Percentiles rank a stretch among this genome's conserved stretches.
These are phyloP conservation scores for Neofusicoccum sp. DNA, from an alignment of 2,329 filamentous ascomycete species.

Conservation along the genomic window DNA sequence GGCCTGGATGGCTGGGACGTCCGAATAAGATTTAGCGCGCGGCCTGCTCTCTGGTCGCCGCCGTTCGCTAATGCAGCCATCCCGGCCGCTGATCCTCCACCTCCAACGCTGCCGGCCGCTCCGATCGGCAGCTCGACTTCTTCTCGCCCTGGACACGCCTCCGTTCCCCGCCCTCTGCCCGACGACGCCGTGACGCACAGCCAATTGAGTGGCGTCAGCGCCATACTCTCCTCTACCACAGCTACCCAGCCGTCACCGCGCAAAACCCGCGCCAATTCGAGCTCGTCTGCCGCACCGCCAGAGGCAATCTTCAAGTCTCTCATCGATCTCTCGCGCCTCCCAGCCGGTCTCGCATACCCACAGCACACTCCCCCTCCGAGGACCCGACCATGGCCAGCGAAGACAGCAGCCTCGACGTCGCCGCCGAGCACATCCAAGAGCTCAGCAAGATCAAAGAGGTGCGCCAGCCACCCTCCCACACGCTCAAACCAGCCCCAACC, in stretches of 20 bases:
- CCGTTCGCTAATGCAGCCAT: slow-evolving; percentile 7
- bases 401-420: not conserved
- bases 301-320: not conserved
- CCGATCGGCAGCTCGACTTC: slow-evolving; percentile 2
- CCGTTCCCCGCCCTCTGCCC: not conserved
- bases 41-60: slow-evolving; percentile 7
- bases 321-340: no score
- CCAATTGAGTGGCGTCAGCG: not conserved
- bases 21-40: slow-evolving; percentile 16
- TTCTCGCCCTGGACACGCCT: not conserved
- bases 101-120: not conserved
- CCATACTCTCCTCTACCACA: no score
- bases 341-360: not conserved
- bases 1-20: not conserved
- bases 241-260: no score
- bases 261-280: no score
- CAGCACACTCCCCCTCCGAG: not conserved
- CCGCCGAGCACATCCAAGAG: slow-evolving; percentile 16
- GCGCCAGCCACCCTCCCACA: not conserved
- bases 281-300: no score
- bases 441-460: slow-evolving; percentile 18
- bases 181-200: not conserved
- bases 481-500: not conserved
- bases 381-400: not conserved
- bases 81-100: slow-evolving; percentile 13